phyloP scores from a whole-genome alignment of 768 basidiomycete genomes.

The Panus rudis region DNA sequence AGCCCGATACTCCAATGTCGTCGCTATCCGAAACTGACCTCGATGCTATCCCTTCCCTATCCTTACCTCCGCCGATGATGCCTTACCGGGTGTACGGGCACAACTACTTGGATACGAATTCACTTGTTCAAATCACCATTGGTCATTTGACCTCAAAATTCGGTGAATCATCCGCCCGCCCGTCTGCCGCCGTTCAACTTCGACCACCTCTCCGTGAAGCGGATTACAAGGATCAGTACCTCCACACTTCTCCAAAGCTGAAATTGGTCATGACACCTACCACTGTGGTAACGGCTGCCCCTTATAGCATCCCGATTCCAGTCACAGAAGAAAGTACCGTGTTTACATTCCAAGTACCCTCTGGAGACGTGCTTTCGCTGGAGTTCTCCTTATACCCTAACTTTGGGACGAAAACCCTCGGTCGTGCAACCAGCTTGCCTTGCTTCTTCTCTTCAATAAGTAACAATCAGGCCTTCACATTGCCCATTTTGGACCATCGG shows the following conservation, averaged over 20 bases:
- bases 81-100: conserved; percentile 97
- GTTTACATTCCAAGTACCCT: conserved; percentile 82
- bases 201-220: conserved; percentile 70
- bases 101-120: conserved; percentile 84
- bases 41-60: conserved; percentile 91
- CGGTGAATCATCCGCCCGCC: conserved; percentile 27
- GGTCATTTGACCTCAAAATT: conserved; percentile 50
- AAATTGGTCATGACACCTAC: conserved; percentile 94
- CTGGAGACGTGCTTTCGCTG: conserved; percentile 64
- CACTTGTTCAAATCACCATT: conserved; percentile 80
- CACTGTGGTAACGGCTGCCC: conserved; percentile 76
- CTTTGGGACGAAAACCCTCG: conserved; percentile 95
- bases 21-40: conserved; percentile 56
- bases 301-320: conserved; percentile 86
- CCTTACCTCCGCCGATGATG: conserved; percentile 96
- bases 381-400: conserved; percentile 96
- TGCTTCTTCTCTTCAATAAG: conserved; percentile 56
- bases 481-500: conserved; percentile 88
- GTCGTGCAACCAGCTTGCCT: conserved; percentile 82
- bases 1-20: conserved; percentile 17
- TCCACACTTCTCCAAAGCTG: conserved; percentile 72
- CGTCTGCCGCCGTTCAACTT: conserved; percentile 48
- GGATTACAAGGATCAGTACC: conserved; percentile 56
- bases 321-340: conserved; percentile 62
- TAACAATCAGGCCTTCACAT: conserved; percentile 45